These are phyloP conservation scores for Solanum appendiculatum DNA, from an alignment of 257 asterid species.

Conservation along the genomic window DNA sequence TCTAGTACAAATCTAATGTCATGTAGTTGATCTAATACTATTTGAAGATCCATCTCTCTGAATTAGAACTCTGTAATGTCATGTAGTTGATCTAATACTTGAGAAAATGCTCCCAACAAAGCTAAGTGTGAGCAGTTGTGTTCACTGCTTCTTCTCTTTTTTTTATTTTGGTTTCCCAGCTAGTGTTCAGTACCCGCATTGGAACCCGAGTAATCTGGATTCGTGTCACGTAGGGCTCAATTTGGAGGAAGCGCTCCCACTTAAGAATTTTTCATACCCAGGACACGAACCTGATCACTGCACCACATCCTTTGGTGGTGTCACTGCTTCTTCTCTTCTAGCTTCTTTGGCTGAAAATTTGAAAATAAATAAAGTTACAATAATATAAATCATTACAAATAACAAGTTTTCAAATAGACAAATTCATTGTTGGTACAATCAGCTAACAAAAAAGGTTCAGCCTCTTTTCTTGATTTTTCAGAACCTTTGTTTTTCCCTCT, in stretches of 20 bases:
- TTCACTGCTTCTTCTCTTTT: conserved; percentile 1
- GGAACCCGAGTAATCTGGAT: no score
- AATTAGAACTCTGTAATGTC: neutral
- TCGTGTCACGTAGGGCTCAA: no score
- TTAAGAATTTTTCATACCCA: no score
- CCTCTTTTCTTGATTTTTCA: neutral
- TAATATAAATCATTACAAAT: neutral
- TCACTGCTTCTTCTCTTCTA: conserved; percentile 3
- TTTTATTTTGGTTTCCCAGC: no score
- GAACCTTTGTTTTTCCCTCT: neutral
- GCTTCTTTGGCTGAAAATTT: neutral
- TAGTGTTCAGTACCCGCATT: no score
- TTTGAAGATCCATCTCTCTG: neutral
- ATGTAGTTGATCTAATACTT: neutral
- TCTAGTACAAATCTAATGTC: neutral
- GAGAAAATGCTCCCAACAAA: neutral
- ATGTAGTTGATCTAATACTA: no score
- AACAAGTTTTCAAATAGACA: neutral
- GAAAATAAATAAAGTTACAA: neutral
- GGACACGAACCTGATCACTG: no score
- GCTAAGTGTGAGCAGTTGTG: neutral
- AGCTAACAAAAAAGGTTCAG: neutral
- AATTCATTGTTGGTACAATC: neutral
- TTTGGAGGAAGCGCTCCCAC: no score
- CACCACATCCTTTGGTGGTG: no score